Evolutionary conservation across 495 filamentous ascomycete species (phyloP).

Genomic region (Glutinoglossum americanum): DNA sequence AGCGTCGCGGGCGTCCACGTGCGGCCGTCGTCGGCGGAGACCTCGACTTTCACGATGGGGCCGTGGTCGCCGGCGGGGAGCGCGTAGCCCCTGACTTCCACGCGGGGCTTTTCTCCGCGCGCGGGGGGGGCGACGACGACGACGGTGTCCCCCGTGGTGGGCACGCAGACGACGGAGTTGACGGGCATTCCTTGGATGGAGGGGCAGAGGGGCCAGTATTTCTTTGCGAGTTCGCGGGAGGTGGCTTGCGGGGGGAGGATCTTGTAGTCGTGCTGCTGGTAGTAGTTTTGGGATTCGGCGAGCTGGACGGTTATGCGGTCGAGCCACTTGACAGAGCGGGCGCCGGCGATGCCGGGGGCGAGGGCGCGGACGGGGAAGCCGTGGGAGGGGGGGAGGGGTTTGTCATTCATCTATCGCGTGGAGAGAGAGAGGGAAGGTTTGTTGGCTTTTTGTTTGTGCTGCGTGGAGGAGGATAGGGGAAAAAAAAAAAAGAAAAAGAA

Average conservation of each 20-base stretch:
- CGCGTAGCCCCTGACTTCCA: constrained; percentile 6
- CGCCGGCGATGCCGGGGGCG: constrained; percentile 38
- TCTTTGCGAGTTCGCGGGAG: constrained; percentile 28
- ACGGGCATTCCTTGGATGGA: constrained; percentile 41
- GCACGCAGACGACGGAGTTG: constrained; percentile 13
- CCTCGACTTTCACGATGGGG: constrained; percentile 20
- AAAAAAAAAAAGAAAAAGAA: neutral
- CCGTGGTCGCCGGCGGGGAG: neutral
- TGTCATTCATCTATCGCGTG: constrained; percentile 37
- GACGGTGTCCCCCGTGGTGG: constrained; percentile 3
- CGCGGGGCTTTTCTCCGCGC: neutral
- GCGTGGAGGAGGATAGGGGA: neutral
- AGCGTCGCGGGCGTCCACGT: constrained; percentile 21
- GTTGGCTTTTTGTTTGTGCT: neutral
- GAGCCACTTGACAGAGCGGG: constrained; percentile 44
- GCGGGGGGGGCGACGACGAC: too few relatives aligned
- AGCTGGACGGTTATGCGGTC: constrained; percentile 34
- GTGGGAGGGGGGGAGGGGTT: constrained; percentile 31
- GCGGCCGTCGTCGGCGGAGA: constrained; percentile 30
- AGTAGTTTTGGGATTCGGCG: constrained; percentile 34
- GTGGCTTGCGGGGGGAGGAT: constrained; percentile 34
- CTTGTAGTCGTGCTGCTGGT: constrained; percentile 43
- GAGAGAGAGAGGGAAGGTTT: constrained; percentile 10
- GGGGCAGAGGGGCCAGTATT: constrained; percentile 6
- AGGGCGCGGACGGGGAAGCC: constrained; percentile 38